These are phyloP conservation scores for Rhynchospora pubera DNA, from an alignment of 176 grass and related monocot species.

Conservation along the genomic window DNA sequence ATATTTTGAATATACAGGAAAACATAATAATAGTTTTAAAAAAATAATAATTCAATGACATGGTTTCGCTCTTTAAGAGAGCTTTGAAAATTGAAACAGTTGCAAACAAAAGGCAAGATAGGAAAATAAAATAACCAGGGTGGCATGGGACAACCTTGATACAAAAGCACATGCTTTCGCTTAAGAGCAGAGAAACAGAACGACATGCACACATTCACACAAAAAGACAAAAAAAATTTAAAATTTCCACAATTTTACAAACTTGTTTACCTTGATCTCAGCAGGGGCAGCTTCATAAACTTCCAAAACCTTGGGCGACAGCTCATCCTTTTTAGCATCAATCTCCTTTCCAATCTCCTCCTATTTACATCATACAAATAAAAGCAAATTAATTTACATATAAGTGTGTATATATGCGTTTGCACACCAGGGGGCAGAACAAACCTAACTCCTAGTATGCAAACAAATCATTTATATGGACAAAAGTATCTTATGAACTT, in stretches of 20 bases:
- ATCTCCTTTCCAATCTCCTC: constrained; percentile 74
- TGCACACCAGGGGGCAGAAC: no score
- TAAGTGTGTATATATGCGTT: no score
- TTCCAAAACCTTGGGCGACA: constrained; percentile 73
- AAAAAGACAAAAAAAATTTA: constrained; percentile 16
- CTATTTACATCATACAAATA: constrained; percentile 28
- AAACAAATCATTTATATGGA: background rate
- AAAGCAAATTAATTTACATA: background rate
- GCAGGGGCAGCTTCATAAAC: constrained; percentile 54
- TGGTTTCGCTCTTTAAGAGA: no score
- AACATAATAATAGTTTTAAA: no score
- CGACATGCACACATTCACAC: constrained; percentile 3
- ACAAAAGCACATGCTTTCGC: constrained; percentile 11
- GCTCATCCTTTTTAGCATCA: constrained; percentile 72
- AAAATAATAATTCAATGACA: no score
- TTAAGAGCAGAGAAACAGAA: constrained; percentile 2
- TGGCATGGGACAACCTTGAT: background rate
- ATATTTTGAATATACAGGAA: no score
- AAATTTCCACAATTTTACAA: background rate
- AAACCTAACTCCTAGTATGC: no score
- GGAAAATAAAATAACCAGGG: constrained; percentile 10
- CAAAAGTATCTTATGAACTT: background rate
- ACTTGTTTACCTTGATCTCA: constrained; percentile 56
- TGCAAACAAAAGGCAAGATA: constrained; percentile 16
- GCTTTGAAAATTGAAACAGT: no score